These are phyloP conservation scores for Plasmodium sp. DNA, from an alignment of 169 alveolate genomes.

Conservation along the genomic window DNA sequence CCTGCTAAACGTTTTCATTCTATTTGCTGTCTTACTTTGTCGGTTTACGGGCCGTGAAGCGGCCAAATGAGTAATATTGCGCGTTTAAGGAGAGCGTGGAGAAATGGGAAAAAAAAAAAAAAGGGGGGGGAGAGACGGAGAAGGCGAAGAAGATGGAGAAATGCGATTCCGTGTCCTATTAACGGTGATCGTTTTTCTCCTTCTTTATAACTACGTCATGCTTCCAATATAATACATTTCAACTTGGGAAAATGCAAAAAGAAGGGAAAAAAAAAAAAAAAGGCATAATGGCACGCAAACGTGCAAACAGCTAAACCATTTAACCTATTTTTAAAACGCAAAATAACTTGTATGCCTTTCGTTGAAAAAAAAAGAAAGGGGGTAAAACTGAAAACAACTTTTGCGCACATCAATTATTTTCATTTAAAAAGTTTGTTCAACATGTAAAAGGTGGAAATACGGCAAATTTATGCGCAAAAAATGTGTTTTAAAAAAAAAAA, in stretches of 20 bases:
- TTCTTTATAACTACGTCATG: background rate
- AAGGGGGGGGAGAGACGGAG: background rate
- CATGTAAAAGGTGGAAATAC: background rate
- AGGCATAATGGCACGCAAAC: background rate
- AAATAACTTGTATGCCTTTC: background rate
- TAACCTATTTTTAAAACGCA: conserved; percentile 1
- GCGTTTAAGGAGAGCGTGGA: background rate
- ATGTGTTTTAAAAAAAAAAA: conserved; percentile 5
- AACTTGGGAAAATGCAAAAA: background rate
- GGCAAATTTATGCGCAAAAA: conserved; percentile 1
- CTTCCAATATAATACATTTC: background rate
- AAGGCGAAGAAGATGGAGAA: background rate
- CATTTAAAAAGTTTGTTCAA: conserved; percentile 15
- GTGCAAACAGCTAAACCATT: background rate
- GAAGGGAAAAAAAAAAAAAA: background rate
- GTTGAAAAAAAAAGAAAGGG: background rate
- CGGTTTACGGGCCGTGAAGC: background rate
- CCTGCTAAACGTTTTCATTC: conserved; percentile 40
- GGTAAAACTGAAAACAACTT: conserved; percentile 12
- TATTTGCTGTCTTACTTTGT: conserved; percentile 63
- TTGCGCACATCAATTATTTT: conserved; percentile 15
- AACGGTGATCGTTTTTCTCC: background rate
- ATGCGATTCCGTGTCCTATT: background rate
- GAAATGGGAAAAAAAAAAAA: conserved; percentile 6
- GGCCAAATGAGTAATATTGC: conserved; percentile 6